Evolutionary conservation across 352 stramenopile species (phyloP).

Genomic region (Phytopythium boreale): DNA sequence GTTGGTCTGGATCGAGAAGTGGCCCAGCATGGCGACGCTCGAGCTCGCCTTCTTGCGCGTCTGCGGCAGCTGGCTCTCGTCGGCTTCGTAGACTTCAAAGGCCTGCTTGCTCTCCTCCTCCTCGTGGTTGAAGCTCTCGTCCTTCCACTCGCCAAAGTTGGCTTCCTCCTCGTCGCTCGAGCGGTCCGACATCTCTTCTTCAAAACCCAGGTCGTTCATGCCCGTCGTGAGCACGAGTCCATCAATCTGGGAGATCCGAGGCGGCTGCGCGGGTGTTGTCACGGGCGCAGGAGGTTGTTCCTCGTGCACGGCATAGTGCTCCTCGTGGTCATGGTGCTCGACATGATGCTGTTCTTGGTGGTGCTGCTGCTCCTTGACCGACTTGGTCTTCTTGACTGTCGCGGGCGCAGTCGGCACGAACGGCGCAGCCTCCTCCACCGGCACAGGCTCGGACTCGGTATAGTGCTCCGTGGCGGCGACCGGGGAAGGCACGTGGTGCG

Average conservation of each 20-base stretch:
- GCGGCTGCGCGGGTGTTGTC: not conserved
- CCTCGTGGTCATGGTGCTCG: not conserved
- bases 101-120: constrained; percentile 23
- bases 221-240: constrained; percentile 34
- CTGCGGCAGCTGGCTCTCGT: constrained; percentile 19
- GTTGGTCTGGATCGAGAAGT: constrained; percentile 65
- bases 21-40: constrained; percentile 67
- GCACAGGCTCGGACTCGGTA: not conserved
- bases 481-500: not conserved
- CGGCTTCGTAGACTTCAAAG: constrained; percentile 10
- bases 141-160: constrained; percentile 26
- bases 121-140: constrained; percentile 33
- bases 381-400: not conserved
- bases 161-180: constrained; percentile 19
- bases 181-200: constrained; percentile 30
- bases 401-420: not conserved
- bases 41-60: constrained; percentile 49
- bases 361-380: not conserved
- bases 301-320: not conserved
- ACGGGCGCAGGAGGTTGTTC: not conserved
- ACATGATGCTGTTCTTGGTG: not conserved
- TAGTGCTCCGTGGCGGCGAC: not conserved
- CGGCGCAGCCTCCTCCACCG: not conserved
- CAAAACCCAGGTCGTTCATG: constrained; percentile 51
- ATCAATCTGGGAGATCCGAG: constrained; percentile 19